Percentiles rank a stretch among this genome's conserved stretches.
phyloP scores from a whole-genome alignment of 2,329 filamentous ascomycete species.

The Trichoderma brevicompactum region DNA sequence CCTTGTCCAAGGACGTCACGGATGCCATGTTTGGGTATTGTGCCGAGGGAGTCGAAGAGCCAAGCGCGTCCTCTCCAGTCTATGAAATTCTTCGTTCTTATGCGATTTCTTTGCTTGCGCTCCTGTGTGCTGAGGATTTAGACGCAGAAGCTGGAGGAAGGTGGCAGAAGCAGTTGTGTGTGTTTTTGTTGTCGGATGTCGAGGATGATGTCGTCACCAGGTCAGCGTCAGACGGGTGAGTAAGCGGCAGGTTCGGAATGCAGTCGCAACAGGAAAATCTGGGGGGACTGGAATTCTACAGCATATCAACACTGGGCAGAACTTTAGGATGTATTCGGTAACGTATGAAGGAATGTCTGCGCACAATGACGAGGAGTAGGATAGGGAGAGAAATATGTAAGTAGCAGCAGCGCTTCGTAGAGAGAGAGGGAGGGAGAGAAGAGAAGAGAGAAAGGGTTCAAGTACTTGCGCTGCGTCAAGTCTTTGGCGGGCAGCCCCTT shows the following conservation, averaged over 20 bases:
- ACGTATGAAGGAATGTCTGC: neutral
- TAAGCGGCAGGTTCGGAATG: conserved; percentile 29
- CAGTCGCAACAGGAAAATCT: conserved; percentile 25
- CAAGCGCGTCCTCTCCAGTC: neutral
- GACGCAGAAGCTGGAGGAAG: neutral
- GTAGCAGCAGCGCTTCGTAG: neutral
- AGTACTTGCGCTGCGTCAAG: conserved; percentile 2
- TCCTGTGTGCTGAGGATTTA: no score
- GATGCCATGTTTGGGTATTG: conserved; percentile 78
- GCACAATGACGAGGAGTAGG: neutral
- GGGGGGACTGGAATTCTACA: conserved; percentile 23
- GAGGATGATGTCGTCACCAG: conserved; percentile 28
- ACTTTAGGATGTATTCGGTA: conserved; percentile 1
- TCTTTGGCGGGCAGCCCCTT: neutral
- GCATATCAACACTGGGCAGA: conserved; percentile 27
- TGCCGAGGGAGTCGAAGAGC: neutral
- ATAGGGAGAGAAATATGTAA: neutral
- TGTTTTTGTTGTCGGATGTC: conserved; percentile 12
- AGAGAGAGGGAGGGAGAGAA: neutral
- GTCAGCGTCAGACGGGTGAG: conserved; percentile 15
- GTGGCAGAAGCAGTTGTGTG: neutral
- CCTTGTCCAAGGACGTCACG: conserved; percentile 89
- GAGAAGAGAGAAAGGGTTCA: conserved; percentile 3
- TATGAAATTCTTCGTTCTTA: neutral
- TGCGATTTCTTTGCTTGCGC: neutral